A percentile compares a stretch with the other conserved stretches of the same genome.
phyloP scores from a whole-genome alignment of 306 rosid genomes.

The Hippophae gyantsensis region DNA sequence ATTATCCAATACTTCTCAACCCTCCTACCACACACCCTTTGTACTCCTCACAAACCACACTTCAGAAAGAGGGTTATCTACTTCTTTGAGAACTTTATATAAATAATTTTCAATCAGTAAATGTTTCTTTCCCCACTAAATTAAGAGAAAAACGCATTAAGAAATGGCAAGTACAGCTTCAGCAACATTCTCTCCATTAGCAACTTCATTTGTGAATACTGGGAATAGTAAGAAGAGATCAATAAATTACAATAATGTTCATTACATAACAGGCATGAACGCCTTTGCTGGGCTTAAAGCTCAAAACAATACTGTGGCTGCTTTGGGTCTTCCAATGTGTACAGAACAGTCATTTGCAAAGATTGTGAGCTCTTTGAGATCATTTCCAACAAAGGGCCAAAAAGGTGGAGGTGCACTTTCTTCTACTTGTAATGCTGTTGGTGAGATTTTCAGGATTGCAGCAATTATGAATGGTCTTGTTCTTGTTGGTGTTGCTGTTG shows the following conservation, averaged over 20 bases:
- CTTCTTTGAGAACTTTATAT: background rate
- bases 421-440: slow-evolving; percentile 64
- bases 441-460: slow-evolving; percentile 74
- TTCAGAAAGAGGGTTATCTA: slow-evolving; percentile 1
- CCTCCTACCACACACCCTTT: slow-evolving; percentile 12
- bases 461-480: slow-evolving; percentile 55
- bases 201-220: slow-evolving; percentile 28
- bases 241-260: slow-evolving; percentile 21
- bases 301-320: slow-evolving; percentile 36
- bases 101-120: too few species aligned
- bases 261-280: slow-evolving; percentile 40
- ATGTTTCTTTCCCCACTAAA: background rate
- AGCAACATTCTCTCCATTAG: slow-evolving; percentile 40
- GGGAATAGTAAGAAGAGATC: slow-evolving; percentile 22
- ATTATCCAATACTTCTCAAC: slow-evolving; percentile 10
- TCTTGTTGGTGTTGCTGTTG: slow-evolving; percentile 76
- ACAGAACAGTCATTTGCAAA: slow-evolving; percentile 60
- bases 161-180: slow-evolving; percentile 50
- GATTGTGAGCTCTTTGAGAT: slow-evolving; percentile 49
- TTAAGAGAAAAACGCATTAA: slow-evolving; percentile 15
- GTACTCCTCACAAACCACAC: slow-evolving; percentile 5
- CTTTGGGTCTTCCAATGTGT: slow-evolving; percentile 39
- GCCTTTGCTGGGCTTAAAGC: slow-evolving; percentile 59
- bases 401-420: slow-evolving; percentile 45
- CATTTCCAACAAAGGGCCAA: slow-evolving; percentile 27